A percentile compares a stretch with the other conserved stretches of the same genome.
Conservation (phyloP, 441 rosid species). For the Metrosideros polymorpha region DNA sequence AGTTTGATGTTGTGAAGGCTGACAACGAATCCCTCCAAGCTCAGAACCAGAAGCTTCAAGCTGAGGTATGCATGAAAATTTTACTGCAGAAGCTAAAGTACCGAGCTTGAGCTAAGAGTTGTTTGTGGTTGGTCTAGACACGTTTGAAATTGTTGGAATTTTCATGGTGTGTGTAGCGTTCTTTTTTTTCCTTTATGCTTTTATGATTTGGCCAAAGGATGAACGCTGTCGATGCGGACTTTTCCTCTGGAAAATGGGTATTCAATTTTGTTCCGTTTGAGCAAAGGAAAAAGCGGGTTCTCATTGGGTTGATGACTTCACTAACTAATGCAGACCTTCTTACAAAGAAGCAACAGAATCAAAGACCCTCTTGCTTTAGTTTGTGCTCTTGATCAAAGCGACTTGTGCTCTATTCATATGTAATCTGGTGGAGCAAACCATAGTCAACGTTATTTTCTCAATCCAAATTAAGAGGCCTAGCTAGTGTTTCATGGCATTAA, state of each 20-base stretch:
- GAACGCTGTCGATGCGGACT: not conserved
- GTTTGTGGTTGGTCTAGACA: not conserved
- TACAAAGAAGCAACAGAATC: not conserved
- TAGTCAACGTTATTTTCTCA: not conserved
- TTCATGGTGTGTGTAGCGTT: not conserved
- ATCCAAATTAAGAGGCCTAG: not conserved
- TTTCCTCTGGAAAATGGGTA: not conserved
- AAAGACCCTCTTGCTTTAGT: not conserved
- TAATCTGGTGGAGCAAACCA: not conserved
- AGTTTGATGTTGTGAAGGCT: conserved; percentile 6
- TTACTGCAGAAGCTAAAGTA: not conserved
- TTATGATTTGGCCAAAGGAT: not conserved
- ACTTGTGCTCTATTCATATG: not conserved
- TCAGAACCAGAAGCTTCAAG: conserved; percentile 9
- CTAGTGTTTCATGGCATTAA: not conserved
- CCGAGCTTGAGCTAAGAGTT: not conserved
- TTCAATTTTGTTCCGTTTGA: not conserved
- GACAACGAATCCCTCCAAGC: conserved; percentile 12
- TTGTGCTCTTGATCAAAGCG: not conserved
- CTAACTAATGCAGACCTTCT: not conserved
- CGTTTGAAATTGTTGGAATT: not conserved
- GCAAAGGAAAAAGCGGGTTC: not conserved
- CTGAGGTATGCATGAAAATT: conserved; percentile 1
- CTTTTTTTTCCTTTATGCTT: not conserved
- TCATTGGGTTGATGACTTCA: not conserved